A percentile compares a stretch with the other conserved stretches of the same genome.
phyloP scores from a whole-genome alignment of 176 grass and related monocot genomes.

The Aegilops bicornis region DNA sequence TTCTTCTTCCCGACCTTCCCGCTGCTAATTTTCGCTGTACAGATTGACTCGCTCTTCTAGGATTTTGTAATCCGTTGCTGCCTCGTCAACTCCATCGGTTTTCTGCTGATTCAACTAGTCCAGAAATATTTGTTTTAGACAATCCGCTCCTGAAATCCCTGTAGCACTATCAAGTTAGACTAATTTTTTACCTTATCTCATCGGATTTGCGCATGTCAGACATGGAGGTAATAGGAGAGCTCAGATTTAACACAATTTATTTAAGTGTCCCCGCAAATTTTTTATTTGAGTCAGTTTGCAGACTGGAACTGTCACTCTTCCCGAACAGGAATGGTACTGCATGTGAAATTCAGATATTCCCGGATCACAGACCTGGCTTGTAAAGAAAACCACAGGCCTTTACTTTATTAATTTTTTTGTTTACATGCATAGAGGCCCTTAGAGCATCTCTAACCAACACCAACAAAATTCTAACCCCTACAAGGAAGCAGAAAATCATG shows the following conservation, averaged over 20 bases:
- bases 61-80: background rate
- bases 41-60: background rate
- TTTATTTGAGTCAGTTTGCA: background rate
- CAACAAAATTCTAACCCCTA: no score
- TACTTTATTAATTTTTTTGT: no score
- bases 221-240: background rate
- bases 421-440: no score
- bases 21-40: background rate
- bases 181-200: background rate
- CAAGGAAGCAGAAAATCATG: no score
- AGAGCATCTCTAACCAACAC: no score
- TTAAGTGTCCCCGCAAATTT: background rate
- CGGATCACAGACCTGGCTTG: no score
- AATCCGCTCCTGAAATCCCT: background rate
- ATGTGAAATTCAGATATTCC: no score
- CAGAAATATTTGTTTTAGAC: no score
- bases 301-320: background rate
- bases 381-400: no score
- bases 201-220: background rate
- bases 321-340: no score
- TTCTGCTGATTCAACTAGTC: background rate
- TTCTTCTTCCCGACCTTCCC: background rate
- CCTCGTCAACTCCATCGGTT: background rate
- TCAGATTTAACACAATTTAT: background rate
- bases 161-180: background rate